These are phyloP conservation scores for Cladosporium sp. DNA, from an alignment of 2,329 filamentous ascomycete genomes.

Conservation along the genomic window DNA sequence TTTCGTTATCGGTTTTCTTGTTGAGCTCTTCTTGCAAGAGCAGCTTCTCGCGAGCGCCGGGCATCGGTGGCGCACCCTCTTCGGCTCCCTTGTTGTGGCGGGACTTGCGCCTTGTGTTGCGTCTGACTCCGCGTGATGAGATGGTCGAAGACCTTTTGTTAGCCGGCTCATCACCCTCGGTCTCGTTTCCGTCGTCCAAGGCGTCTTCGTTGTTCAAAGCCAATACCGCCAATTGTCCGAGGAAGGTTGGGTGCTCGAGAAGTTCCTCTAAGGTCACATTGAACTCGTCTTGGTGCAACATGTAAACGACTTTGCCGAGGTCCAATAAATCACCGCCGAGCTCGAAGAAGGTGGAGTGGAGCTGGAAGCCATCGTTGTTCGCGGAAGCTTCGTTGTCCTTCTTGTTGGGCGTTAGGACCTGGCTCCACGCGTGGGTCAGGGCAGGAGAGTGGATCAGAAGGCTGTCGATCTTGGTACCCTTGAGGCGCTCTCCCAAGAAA, in stretches of 20 bases:
- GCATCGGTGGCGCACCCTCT: constrained; percentile 4
- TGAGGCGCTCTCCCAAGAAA: constrained; percentile 13
- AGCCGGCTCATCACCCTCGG: constrained; percentile 1
- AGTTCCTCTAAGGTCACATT: constrained; percentile 13
- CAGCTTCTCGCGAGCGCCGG: background rate
- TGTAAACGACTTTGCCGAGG: constrained; percentile 16
- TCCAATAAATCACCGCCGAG: constrained; percentile 12
- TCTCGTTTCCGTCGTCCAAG: constrained; percentile 6
- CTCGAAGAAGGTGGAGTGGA: constrained; percentile 16
- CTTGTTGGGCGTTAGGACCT: background rate
- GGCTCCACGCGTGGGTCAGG: constrained; percentile 15
- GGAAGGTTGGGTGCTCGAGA: constrained; percentile 17
- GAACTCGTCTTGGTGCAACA: constrained; percentile 17
- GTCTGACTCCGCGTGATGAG: constrained; percentile 12
- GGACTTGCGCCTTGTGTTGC: constrained; percentile 13
- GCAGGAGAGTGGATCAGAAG: constrained; percentile 16
- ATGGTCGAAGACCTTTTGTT: constrained; percentile 6
- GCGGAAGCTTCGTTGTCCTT: background rate
- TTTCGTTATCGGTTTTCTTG: background rate
- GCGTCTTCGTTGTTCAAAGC: constrained; percentile 12
- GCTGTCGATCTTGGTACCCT: constrained; percentile 10
- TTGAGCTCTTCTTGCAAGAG: constrained; percentile 11
- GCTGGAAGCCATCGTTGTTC: constrained; percentile 7
- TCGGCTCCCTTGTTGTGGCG: constrained; percentile 14
- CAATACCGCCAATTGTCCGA: constrained; percentile 3